These are phyloP conservation scores for Urostyla sp. DNA, from an alignment of 73 alveolate genomes.

Conservation along the genomic window DNA sequence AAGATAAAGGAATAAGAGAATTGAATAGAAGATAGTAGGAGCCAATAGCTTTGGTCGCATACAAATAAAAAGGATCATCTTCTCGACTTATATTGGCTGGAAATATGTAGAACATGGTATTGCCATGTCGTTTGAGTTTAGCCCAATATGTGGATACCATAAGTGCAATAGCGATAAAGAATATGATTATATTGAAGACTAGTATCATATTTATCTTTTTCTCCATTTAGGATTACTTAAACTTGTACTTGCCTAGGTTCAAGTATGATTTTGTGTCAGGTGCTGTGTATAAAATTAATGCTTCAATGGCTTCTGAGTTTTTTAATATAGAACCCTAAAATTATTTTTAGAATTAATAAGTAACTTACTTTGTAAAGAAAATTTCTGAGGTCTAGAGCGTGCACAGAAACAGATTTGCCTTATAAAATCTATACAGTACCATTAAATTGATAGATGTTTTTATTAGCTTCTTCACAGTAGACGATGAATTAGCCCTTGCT, in stretches of 20 bases:
- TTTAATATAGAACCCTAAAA: slow-evolving; percentile 13
- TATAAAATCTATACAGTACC: background rate
- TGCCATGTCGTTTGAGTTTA: slow-evolving; percentile 13
- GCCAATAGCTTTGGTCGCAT: slow-evolving; percentile 4
- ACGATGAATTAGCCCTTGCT: background rate
- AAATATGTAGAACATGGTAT: background rate
- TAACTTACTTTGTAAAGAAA: slow-evolving; percentile 4
- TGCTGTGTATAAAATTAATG: slow-evolving; percentile 27
- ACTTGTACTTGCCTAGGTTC: slow-evolving; percentile 25
- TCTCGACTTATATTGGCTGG: no score
- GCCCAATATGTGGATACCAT: background rate
- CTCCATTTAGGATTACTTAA: background rate
- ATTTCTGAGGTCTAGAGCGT: background rate
- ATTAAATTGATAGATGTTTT: slow-evolving; percentile 3
- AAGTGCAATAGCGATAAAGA: background rate
- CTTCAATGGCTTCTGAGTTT: slow-evolving; percentile 8
- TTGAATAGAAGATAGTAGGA: slow-evolving; percentile 16
- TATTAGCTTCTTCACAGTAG: background rate
- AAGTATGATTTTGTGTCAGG: slow-evolving; percentile 2
- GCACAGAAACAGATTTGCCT: background rate
- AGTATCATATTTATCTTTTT: background rate
- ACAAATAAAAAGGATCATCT: no score
- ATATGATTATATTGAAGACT: background rate
- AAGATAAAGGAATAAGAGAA: slow-evolving; percentile 9
- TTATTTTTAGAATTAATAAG: background rate